phyloP scores from a whole-genome alignment of 441 rosid genomes.

The Geranium incanum region DNA sequence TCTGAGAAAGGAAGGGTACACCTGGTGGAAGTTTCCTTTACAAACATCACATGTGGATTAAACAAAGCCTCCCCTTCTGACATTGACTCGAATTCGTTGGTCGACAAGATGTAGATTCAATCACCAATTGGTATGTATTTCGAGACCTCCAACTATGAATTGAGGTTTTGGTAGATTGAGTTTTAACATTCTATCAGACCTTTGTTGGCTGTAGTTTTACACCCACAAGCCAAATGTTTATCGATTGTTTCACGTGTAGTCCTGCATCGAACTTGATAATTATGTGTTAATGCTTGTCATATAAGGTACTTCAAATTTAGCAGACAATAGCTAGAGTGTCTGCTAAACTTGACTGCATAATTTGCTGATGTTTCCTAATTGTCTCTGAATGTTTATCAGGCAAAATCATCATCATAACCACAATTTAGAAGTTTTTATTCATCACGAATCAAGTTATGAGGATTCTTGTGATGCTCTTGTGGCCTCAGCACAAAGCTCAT shows the following conservation, averaged over 20 bases:
- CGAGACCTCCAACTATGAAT: no score
- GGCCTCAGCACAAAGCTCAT: conserved; percentile 11
- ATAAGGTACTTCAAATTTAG: no score
- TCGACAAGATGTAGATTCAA: no score
- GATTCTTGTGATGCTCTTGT: neutral
- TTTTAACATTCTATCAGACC: no score
- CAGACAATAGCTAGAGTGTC: neutral
- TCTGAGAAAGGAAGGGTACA: neutral
- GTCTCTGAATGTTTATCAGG: neutral
- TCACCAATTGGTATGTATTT: no score
- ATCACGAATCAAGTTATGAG: neutral
- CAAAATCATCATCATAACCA: neutral
- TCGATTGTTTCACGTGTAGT: no score
- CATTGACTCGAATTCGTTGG: neutral
- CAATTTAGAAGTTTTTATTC: neutral
- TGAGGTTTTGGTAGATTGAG: no score
- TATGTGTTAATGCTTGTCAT: neutral
- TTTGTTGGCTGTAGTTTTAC: no score
- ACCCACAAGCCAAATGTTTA: no score
- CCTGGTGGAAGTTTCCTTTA: neutral
- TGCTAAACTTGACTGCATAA: neutral
- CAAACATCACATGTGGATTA: conserved; percentile 2
- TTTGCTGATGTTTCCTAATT: neutral
- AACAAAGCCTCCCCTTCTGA: neutral
- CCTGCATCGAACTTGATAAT: no score